Evolutionary conservation across 106 monocot genomes (phyloP), one percentile per base, ranked within the genome.

Genomic region (Dendrobium chrysotoxum): DNA sequence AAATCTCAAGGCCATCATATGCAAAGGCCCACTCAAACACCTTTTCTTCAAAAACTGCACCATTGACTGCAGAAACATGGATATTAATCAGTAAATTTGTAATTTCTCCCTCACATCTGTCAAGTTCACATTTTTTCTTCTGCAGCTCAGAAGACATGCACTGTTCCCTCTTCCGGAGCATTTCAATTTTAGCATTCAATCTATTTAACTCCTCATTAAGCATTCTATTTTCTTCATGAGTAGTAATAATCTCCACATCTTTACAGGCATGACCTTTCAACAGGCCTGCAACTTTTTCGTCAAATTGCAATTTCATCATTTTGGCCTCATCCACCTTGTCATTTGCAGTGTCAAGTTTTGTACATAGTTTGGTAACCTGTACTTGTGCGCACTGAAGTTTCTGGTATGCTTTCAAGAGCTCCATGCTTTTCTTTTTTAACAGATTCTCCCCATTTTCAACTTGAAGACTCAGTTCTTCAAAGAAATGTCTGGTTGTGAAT

Each of bases 1-100:
- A 30, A 80, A 82, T 89, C 81, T 88, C 82, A 75, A 91, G 85
- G 30, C 86, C 79, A 80, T 91, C 88, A 80, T 81, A 91, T 82
- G 67, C 68, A 66, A 81, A n/a, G 26, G 86, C 79, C 75, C 86
- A 44, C 76, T 95, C 91, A 44, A 88, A 55, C 47, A 91, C 75
- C 83, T 91, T 87, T 31, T 93, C 91, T 82, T 93, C 87, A 53
- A 88, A 82, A 11, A 91, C 28, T 73, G 78, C 79, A 79, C 81
- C 86, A 76, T 83, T 86, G 68, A 93, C 47, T 23, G 79, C 86
- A 45, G 86, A 86, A 53, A 77, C 64, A 30, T 89, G 85, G n/a
- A 85, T 73, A 23, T 89, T 86, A 25, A 40, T 28, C 39, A 86
- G 61, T 40, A 89, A 86, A 54, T 68, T 78, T 73, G 68, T 26